Evolutionary conservation across 2,329 filamentous ascomycete species (phyloP), one percentile per base, ranked within the genome.

Genomic region (Intubia oerlemansii): DNA sequence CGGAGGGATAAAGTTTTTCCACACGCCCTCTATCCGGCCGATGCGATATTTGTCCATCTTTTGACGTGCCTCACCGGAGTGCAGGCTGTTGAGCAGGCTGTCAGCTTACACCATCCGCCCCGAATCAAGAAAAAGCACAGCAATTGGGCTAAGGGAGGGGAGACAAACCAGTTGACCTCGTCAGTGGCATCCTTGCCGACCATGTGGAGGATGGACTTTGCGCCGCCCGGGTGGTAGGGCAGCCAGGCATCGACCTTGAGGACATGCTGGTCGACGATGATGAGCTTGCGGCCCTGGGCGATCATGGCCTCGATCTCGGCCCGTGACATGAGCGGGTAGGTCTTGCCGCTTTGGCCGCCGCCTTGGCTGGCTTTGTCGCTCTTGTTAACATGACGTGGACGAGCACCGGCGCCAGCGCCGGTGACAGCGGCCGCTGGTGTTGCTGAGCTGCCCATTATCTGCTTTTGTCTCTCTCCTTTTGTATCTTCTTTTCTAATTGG

Each of bases 101-200:
- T n/a, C n/a, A n/a, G n/a, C n/a, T n/a, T n/a, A n/a, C n/a, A 6
- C n/a, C 18, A 14, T 9, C 9, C 11, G 5, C 13, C 8, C 3
- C 15, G 19, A 15, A n/a, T 7, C 17, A 25, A 16, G 16, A 26
- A n/a, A 12, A 10, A 16, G 10, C 6, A 7, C 24, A 7, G 10
- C n/a, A 12, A 10, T n/a, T 20, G 5, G 9, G 20, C 16, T 5
- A 3, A 10, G 6, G 9, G 23, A 8, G 12, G 18, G 18, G 13
- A 10, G 15, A 58, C 74, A 28, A 62, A 93, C 80, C 74, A 79
- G 48, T 75, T 80, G 36, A 95, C 73, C 52, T 95, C 88, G 49
- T 93, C 84, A 9, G 85, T 93, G 28, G 81, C 85, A 66, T 92
- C 82, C 51, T 76, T 69, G 36, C 82, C 82, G 35, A 95, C 67